Evolutionary conservation across 2,329 filamentous ascomycete genomes (phyloP), one percentile per base, ranked within the genome.

Genomic region (Fusarium sp.): DNA sequence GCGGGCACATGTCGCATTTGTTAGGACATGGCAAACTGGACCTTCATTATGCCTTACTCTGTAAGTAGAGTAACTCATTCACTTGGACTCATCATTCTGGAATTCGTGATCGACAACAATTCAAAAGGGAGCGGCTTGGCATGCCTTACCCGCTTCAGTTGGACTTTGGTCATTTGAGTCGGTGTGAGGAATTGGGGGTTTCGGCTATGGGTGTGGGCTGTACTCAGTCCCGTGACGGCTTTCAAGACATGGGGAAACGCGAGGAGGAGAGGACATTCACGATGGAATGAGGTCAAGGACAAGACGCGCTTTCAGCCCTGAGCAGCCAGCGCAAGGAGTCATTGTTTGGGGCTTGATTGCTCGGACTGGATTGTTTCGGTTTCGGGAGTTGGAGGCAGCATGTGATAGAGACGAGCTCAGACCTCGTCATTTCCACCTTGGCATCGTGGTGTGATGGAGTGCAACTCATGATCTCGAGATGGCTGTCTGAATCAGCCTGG

Each of bases 351-450:
- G 36, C 55, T 27, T 42, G 13, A 34, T 20, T 33, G 51, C 31
- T 57, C 34, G 40, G 51, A 16, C 40, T 27, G 20, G n/a, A 18
- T 49, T 50, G 42, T 27, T 27, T 29, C 11, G 25, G 42, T 27
- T 27, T 29, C 11, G 25, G 20, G 8, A 42, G 14, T 18, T 51
- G 20, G 44, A 40, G 16, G n/a, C 1, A 33, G 60, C 53, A 62
- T 51, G 60, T 62, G 60, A 50, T n/a, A 49, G 31, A 33, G 33
- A 40, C 25, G 29, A n/a, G 44, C 55, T 59, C 46, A 51, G 31
- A 42, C 50, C 29, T 53, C 14, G 20, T 46, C 36, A 53, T 65
- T 62, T 58, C 58, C 64, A 58, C 62, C 23, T 23, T 27, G 40
- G 5, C 33, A 36, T 23, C 4, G 18, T 59, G 16, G 38, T 34